These are phyloP conservation scores for Eremothecium sinecaudum DNA, from an alignment of 1,139 yeast genomes.

Conservation along the genomic window DNA sequence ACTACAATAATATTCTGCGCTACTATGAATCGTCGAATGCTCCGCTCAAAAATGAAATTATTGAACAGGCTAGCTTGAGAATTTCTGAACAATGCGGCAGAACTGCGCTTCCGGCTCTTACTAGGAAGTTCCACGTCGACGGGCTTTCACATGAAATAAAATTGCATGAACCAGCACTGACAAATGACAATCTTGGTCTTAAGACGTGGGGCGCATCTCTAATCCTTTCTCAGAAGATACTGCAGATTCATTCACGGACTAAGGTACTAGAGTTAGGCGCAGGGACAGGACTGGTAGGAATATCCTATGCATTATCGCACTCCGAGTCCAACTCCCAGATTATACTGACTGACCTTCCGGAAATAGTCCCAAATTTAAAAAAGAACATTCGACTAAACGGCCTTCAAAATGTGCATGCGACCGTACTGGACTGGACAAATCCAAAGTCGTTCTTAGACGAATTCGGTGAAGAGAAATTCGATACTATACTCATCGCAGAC, in stretches of 20 bases:
- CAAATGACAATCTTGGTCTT: constrained; percentile 78
- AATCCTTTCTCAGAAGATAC: constrained; percentile 46
- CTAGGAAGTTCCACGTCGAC: constrained; percentile 40
- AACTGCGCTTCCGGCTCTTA: constrained; percentile 68
- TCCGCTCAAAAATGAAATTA: constrained; percentile 36
- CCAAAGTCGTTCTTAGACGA: constrained; percentile 37
- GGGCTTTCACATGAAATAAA: constrained; percentile 33
- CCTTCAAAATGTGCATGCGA: constrained; percentile 33
- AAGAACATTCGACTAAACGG: constrained; percentile 49
- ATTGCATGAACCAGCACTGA: constrained; percentile 74
- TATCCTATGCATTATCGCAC: constrained; percentile 38
- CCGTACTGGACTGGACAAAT: constrained; percentile 68
- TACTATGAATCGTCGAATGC: constrained; percentile 32
- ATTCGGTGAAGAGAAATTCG: constrained; percentile 34
- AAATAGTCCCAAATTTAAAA: constrained; percentile 58
- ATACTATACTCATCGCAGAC: constrained; percentile 67
- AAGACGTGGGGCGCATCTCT: constrained; percentile 95
- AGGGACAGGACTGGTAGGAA: constrained; percentile 89
- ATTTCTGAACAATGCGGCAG: constrained; percentile 81
- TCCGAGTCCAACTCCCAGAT: constrained; percentile 32
- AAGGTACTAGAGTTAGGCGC: constrained; percentile 73
- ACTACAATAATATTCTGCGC: constrained; percentile 59
- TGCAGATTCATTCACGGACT: constrained; percentile 7
- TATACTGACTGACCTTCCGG: constrained; percentile 67
- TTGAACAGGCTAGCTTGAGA: constrained; percentile 50